Conservation (phyloP, 1,139 yeast genomes). For the Lodderomyces beijingensis region DNA sequence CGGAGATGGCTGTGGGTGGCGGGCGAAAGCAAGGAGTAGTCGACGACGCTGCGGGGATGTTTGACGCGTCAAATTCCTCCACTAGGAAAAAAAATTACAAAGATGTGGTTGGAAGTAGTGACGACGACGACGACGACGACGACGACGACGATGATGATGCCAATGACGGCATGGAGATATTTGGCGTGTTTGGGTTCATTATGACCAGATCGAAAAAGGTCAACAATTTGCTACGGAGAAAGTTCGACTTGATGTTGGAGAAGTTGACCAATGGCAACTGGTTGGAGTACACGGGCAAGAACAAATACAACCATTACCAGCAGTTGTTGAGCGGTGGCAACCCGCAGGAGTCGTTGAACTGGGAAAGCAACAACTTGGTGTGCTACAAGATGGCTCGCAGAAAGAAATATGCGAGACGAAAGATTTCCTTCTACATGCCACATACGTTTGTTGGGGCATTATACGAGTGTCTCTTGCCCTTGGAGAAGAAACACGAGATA, state of each 20-base stretch:
- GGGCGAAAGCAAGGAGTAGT: neutral
- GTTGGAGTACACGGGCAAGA: slow-evolving; percentile 26
- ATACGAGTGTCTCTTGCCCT: slow-evolving; percentile 46
- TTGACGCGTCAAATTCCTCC: neutral
- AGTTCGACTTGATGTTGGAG: slow-evolving; percentile 22
- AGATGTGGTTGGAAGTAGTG: neutral
- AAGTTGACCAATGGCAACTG: slow-evolving; percentile 17
- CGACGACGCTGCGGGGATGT: neutral
- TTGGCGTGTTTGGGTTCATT: slow-evolving; percentile 8
- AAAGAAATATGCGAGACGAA: slow-evolving; percentile 51
- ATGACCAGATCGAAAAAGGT: slow-evolving; percentile 8
- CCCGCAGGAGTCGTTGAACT: slow-evolving; percentile 15
- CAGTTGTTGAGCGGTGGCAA: slow-evolving; percentile 11
- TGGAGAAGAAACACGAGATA: slow-evolving; percentile 17
- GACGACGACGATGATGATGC: neutral
- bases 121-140: neutral
- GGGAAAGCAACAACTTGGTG: slow-evolving; percentile 23
- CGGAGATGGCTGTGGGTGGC: too few species aligned
- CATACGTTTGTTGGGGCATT: slow-evolving; percentile 64
- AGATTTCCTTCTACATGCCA: slow-evolving; percentile 51
- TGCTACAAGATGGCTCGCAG: slow-evolving; percentile 65
- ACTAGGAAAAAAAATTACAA: neutral
- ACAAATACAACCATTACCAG: slow-evolving; percentile 9
- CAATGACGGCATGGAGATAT: slow-evolving; percentile 4
- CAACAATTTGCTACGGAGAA: slow-evolving; percentile 13